Evolutionary conservation across 1,284 basidiomycete species (phyloP), one percentile per base, ranked within the genome.

Genomic region (Mycena citricolor): DNA sequence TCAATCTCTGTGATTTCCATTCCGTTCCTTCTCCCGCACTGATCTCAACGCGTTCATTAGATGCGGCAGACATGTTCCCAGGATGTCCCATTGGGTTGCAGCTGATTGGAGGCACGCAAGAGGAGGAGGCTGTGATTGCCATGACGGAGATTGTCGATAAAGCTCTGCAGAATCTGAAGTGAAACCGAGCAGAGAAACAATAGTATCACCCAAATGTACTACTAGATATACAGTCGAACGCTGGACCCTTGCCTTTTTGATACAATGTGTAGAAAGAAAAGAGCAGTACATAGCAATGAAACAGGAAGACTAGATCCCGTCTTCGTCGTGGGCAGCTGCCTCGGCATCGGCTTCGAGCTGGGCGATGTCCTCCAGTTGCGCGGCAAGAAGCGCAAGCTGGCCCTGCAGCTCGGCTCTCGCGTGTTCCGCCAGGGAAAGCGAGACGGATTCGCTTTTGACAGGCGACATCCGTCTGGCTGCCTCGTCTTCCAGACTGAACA

Each of bases 81-180:
- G 76, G 77, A 24, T 78, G 77, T 13, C 86, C 87, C 4, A 73
- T 89, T 2, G 73, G 73, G 8, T 60, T 90, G 24, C 86, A 90
- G 57, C 60, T 87, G 5, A 74, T 88, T 14, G 83, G 81, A 1
- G 66, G 75, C 44, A 75, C 76, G 13, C 68, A 79, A 21, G 80
- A 86, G 57, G 81, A 84, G 42, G 82, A 84, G 58, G 79, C 77
- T 0, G 73, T 82, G 0, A 64, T 83, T 41, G 66, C 68, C 8
- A 77, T 80, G 71, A 73, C 74, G 4, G 70, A 73, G 53, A 68
- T 79, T 32, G 73, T 78, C 10, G 71, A 70, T 32, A 61, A 59
- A 4, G 70, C 72, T 4, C 54, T 77, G 41, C 64, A 60, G 47
- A 40, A 29, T 16, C 56, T 47, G 28, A 61, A 56, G 38, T 20